Percentiles rank a stretch among this genome's conserved stretches.
Conservation (phyloP, 2,329 filamentous ascomycete species). For the Diaporthe sp. region DNA sequence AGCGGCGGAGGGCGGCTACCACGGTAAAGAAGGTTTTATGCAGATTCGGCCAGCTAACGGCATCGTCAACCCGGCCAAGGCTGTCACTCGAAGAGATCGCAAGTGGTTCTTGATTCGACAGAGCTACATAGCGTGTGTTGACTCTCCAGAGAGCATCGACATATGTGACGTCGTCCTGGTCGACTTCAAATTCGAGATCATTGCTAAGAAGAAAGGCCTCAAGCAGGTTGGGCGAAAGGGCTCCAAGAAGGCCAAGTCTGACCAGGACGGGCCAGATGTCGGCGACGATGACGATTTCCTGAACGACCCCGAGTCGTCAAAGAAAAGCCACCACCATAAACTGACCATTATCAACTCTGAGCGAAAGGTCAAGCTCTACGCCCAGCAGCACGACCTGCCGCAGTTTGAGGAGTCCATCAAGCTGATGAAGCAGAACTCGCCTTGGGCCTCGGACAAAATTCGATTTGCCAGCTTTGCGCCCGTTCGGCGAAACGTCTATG, state of each 20-base stretch:
- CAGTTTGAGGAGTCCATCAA: slow-evolving; percentile 96
- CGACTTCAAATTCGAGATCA: slow-evolving; percentile 87
- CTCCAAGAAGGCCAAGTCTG: slow-evolving; percentile 67
- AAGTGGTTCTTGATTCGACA: slow-evolving; percentile 99
- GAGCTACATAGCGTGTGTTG: slow-evolving; percentile 98
- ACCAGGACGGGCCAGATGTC: slow-evolving; percentile 36
- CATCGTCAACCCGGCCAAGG: slow-evolving; percentile 81
- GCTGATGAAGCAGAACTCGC: slow-evolving; percentile 85
- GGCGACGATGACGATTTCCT: slow-evolving; percentile 49
- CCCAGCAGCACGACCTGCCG: slow-evolving; percentile 86
- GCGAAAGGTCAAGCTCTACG: slow-evolving; percentile 90
- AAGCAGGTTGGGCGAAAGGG: slow-evolving; percentile 57
- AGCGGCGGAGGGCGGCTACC: slow-evolving; percentile 95
- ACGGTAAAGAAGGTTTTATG: slow-evolving; percentile 96
- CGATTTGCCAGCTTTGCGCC: slow-evolving; percentile 96
- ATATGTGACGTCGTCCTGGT: slow-evolving; percentile 99
- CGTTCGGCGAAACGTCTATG: slow-evolving; percentile 86
- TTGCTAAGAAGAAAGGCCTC: slow-evolving; percentile 74
- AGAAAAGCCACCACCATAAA: slow-evolving; percentile 77
- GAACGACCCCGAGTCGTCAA: slow-evolving; percentile 49
- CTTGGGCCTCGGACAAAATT: slow-evolving; percentile 82
- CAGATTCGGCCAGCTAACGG: slow-evolving; percentile 94
- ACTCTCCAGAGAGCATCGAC: slow-evolving; percentile 98
- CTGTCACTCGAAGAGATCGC: slow-evolving; percentile 86
- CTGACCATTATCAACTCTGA: slow-evolving; percentile 93